Conservation (phyloP, 805 yeast genomes). For the Brettanomyces anomalus region DNA sequence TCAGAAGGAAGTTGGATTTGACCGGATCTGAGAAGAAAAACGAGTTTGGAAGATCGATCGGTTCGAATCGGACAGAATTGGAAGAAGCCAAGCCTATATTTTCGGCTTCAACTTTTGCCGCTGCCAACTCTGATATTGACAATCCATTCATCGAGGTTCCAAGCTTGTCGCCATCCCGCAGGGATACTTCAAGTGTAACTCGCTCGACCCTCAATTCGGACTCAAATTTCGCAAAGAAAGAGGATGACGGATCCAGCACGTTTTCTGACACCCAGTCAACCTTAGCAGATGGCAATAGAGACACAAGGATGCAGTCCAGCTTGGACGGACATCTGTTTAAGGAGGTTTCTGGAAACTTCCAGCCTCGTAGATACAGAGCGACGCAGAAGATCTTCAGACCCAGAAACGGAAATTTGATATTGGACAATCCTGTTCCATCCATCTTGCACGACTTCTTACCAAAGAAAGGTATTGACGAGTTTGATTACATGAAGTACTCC, state of each 20-base stretch:
- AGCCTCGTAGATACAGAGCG: conserved; percentile 28
- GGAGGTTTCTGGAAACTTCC: conserved; percentile 23
- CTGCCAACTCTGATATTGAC: conserved; percentile 33
- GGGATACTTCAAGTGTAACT: conserved; percentile 15
- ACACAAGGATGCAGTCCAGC: conserved; percentile 8
- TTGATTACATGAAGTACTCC: conserved; percentile 91
- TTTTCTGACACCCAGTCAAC: conserved; percentile 15
- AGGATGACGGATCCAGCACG: conserved; percentile 9
- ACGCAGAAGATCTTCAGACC: conserved; percentile 59
- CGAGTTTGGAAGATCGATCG: conserved; percentile 28
- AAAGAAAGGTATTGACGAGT: conserved; percentile 83
- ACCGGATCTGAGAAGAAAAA: conserved; percentile 5
- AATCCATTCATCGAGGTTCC: conserved; percentile 20
- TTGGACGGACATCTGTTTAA: conserved; percentile 25
- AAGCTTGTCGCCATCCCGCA: conserved; percentile 13
- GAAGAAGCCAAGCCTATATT: conserved; percentile 62
- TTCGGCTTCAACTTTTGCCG: conserved; percentile 54
- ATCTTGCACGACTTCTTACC: conserved; percentile 80
- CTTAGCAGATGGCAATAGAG: not conserved
- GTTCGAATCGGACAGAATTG: conserved; percentile 31
- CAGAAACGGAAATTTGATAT: conserved; percentile 72
- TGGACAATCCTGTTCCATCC: conserved; percentile 92
- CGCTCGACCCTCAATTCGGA: conserved; percentile 9
- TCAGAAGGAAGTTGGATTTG: not conserved
- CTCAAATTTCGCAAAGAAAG: conserved; percentile 10